phyloP scores from a whole-genome alignment of 768 basidiomycete genomes.

The Lentinula edodes region DNA sequence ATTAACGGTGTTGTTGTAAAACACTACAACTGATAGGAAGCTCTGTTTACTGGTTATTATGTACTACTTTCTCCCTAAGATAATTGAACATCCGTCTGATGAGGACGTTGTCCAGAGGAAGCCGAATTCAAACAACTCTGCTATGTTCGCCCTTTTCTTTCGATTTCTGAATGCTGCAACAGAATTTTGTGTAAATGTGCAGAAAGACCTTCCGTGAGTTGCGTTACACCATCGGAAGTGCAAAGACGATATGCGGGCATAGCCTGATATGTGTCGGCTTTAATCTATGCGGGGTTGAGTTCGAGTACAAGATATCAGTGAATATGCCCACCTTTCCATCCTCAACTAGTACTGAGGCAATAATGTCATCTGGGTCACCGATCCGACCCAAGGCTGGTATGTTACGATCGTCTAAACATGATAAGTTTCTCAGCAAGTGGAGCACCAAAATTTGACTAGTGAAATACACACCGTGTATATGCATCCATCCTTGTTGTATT shows the following conservation, averaged over 20 bases:
- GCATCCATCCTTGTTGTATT: slow-evolving; percentile 79
- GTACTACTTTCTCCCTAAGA: no score
- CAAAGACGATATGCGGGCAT: slow-evolving; percentile 84
- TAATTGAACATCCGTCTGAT: no score
- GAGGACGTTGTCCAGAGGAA: background rate
- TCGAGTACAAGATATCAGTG: background rate
- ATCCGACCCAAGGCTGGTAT: slow-evolving; percentile 69
- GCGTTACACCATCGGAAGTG: slow-evolving; percentile 65
- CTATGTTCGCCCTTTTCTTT: background rate
- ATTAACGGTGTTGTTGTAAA: slow-evolving; percentile 40
- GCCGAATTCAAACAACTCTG: no score
- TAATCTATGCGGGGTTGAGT: slow-evolving; percentile 39
- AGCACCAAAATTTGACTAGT: background rate
- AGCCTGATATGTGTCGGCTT: slow-evolving; percentile 68
- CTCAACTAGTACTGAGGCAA: slow-evolving; percentile 69
- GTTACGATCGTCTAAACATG: slow-evolving; percentile 60
- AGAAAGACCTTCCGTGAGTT: slow-evolving; percentile 64
- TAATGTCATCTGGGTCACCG: slow-evolving; percentile 81
- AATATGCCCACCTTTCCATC: slow-evolving; percentile 50
- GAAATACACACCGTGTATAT: slow-evolving; percentile 54
- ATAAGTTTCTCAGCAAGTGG: background rate
- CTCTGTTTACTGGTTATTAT: no score
- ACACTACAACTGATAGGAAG: slow-evolving; percentile 35
- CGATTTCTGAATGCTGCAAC: background rate
- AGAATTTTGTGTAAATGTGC: slow-evolving; percentile 28